Evolutionary conservation across 2,329 filamentous ascomycete species (phyloP), one percentile per base, ranked within the genome.

Genomic region (Paramyrothecium roridum): DNA sequence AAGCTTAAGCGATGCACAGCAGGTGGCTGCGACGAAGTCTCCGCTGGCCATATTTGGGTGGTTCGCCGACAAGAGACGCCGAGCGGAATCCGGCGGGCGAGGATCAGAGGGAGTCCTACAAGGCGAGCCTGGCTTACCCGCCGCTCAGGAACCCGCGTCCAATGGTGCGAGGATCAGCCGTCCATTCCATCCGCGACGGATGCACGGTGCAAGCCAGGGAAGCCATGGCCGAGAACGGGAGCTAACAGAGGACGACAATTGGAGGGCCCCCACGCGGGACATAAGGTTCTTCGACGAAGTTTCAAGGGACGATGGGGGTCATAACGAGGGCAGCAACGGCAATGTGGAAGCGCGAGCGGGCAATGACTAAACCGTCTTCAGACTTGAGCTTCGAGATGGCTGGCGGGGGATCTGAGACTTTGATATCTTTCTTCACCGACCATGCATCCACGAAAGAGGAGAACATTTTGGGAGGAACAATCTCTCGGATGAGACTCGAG

Each of bases 1-100:
- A 37, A 66, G 30, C 20, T 8, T 66, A 12, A 60, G 54, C 30
- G 59, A 61, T 30, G 62, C 58, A 16, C 53, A 52, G 2, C 54
- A 51, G 3, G 43, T 43, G 0, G 55, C 37, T 19, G 16, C 37
- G n/a, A 43, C 37, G 37, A 43, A 43, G 12, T 17, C 37, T 6
- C 37, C 37, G 12, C 13, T 6, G 13, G 13, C 37, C 13, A 43
- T 43, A 6, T 6, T 43, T 43, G 37, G 37, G 7, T 43, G 37
- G 37, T 43, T 43, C 12, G 37, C 13, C 3, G 37, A 13, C n/a
- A 43, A 19, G n/a, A 43, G 6, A 43, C 13, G 37, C 37, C 37
- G 7, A 43, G 37, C 37, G 16, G 37, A 43, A 19, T 43, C 37
- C 37, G 37, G 37, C 37, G 37, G 6, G 16, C 13, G 37, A 43